A percentile compares a stretch with the other conserved stretches of the same genome.
Evolutionary conservation across 768 basidiomycete species (phyloP).

Genomic region (Mycena vulgaris): DNA sequence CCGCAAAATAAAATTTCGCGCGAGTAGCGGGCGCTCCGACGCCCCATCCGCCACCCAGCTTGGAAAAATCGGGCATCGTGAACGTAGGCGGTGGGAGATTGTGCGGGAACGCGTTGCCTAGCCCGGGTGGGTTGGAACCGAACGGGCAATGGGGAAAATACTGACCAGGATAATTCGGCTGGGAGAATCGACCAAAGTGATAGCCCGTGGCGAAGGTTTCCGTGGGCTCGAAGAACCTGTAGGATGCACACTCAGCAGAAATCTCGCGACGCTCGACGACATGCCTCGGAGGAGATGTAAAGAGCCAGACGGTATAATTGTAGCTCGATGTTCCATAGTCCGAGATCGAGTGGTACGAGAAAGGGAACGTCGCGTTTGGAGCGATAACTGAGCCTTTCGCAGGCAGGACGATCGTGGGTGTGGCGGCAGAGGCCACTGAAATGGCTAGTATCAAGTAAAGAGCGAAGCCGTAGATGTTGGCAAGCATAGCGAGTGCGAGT

Average conservation of each 20-base stretch:
- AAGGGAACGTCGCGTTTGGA: slow-evolving; percentile 51
- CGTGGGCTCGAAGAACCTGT: slow-evolving; percentile 35
- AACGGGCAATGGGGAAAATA: neutral
- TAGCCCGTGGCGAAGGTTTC: slow-evolving; percentile 48
- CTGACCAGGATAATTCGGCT: slow-evolving; percentile 54
- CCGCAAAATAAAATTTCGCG: slow-evolving; percentile 47
- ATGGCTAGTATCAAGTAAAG: neutral
- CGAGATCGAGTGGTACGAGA: slow-evolving; percentile 49
- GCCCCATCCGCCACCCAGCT: slow-evolving; percentile 50
- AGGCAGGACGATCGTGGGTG: slow-evolving; percentile 47
- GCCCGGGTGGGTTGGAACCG: neutral
- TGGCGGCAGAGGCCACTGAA: slow-evolving; percentile 8
- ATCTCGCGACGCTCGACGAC: neutral
- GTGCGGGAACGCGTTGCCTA: slow-evolving; percentile 50
- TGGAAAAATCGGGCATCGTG: slow-evolving; percentile 55
- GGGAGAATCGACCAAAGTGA: slow-evolving; percentile 54
- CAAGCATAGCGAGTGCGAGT: neutral
- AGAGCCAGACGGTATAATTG: slow-evolving; percentile 52
- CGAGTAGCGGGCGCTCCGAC: slow-evolving; percentile 44
- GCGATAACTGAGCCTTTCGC: slow-evolving; percentile 48
- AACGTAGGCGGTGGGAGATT: slow-evolving; percentile 52
- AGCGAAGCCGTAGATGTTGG: neutral
- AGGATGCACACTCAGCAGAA: neutral
- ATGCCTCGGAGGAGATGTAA: slow-evolving; percentile 42
- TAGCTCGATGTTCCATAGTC: slow-evolving; percentile 56